Base-by-base conservation (phyloP, 2,329 filamentous ascomycete species). In the Neofusicoccum kwambonambiense region DNA sequence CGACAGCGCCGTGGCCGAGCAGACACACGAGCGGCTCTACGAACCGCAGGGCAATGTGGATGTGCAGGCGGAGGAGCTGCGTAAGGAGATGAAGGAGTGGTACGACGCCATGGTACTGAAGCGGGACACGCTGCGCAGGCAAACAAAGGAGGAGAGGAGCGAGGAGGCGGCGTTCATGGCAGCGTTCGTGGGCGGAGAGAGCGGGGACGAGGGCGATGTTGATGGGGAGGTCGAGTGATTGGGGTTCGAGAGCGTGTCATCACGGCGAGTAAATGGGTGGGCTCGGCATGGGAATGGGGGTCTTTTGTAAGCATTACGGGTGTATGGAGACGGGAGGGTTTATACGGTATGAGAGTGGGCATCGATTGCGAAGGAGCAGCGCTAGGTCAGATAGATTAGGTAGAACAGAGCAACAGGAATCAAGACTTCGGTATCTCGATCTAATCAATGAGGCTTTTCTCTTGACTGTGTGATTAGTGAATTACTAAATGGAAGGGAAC, bases 21-120 rank as follows among this genome's bases (percentile, higher is more conserved):
- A 52, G 17, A 6, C 51, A 11, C 17, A 7, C 17, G 15, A 47
- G 7, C 17, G 6, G 31, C 37, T 6, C 4, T 42, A 31, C 22
- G 9, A 11, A 12, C 34, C 15, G 31, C 50, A n/a, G 1, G 41
- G 12, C 3, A 9, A 39, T 34, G 11, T 17, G 12, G 22, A n/a
- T 5, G 15, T 1, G 19, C 8, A 3, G 35, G 13, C 34, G 2
- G 62, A 58, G 19, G 2, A 19, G 13, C 3, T 44, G 4, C 44
- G 56, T 6, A 11, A 13, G 12, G 22, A 44, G 19, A 65, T 65
- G 13, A 65, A 52, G 22, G 63, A 65, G n/a, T 65, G 45, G 44
- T 54, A 65, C 39, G 63, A 65, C n/a, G 35, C 44, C 12, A 57
- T 64, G 51, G 8, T 41, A 3, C 42, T 64, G 39, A 57, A 64